These are phyloP conservation scores for Trypanosoma rangeli DNA, from an alignment of 208 protist species.

Conservation along the genomic window DNA sequence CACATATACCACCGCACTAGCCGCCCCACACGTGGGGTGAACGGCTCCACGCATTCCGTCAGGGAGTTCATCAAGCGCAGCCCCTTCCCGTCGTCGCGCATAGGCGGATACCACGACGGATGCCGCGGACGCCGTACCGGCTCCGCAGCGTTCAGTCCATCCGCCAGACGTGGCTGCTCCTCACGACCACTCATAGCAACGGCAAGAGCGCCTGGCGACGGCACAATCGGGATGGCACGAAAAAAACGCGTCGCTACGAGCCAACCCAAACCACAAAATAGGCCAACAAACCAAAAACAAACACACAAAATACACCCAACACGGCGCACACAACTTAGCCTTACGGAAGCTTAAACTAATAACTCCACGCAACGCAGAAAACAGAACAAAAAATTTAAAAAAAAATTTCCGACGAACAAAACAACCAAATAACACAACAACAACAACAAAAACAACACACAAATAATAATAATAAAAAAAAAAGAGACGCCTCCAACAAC, in stretches of 20 bases:
- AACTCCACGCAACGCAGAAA: no score
- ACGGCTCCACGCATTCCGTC: slow-evolving; percentile 74
- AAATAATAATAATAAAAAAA: slow-evolving; percentile 24
- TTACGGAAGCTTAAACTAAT: no score
- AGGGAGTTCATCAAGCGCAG: slow-evolving; percentile 84
- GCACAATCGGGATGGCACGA: not conserved
- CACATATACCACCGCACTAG: slow-evolving; percentile 96
- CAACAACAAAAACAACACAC: not conserved
- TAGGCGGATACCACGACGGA: slow-evolving; percentile 77
- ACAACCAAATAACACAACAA: slow-evolving; percentile 20
- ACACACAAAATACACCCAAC: no score
- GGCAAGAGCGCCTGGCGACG: not conserved
- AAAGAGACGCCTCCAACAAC: slow-evolving; percentile 12
- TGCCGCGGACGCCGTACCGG: slow-evolving; percentile 63
- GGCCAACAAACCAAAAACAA: no score
- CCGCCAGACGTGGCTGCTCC: slow-evolving; percentile 22
- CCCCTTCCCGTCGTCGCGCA: slow-evolving; percentile 28
- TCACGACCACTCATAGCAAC: not conserved
- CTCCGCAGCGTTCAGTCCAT: slow-evolving; percentile 37
- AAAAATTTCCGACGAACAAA: no score
- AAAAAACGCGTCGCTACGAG: slow-evolving; percentile 5
- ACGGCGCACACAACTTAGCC: no score
- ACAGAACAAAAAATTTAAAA: no score
- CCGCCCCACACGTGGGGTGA: slow-evolving; percentile 61
- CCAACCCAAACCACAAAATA: no score